Evolutionary conservation across 257 asterid species (phyloP), one percentile per base, ranked within the genome.

Genomic region (Marsdenia floribunda): DNA sequence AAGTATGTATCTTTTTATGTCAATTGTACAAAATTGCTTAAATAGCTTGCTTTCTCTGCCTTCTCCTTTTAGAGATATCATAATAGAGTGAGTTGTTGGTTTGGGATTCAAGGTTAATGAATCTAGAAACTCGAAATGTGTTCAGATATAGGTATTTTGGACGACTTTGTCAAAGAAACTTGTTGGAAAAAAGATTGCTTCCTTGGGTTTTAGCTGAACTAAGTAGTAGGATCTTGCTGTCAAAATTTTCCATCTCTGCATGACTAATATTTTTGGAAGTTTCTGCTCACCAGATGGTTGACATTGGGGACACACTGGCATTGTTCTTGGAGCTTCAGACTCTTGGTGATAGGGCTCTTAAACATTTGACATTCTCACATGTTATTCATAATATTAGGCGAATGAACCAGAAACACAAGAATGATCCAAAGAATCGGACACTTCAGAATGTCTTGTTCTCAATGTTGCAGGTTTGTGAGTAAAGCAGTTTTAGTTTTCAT

Each of bases 291-390:
- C 70, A 80, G 99, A 83, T 86, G 63, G 87, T 95, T 83, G 91
- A 87, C 83, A 82, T 87, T 55, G 82, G 69, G 57, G 91, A 89
- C 65, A 86, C 92, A 16, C 94, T 95, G 73, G 86, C 64, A 55
- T 81, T 95, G 76, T 92, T 92, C 86, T 85, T 95, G 97, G 98
- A 89, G 88, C 96, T 95, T 35, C 99, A 92, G 86, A 87, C 90
- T 38, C 77, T 92, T 13, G 98, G 90, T 38, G 99, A 95, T 76
- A 88, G 78, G 80, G 74, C 81, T 50, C 78, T 90, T 70, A 88
- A 84, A 75, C 71, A 82, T 12, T 81, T 92, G 80, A 91, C 99
- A 5, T 95, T 88, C 80, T 82, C 90, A 21, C 97, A 95, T 73
- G 83, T 90, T 73, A 81, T 95, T 80, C 88, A 89, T 64, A 85